These are phyloP conservation scores for Thermoascus crustaceus DNA, from an alignment of 2,329 filamentous ascomycete genomes.

Conservation along the genomic window DNA sequence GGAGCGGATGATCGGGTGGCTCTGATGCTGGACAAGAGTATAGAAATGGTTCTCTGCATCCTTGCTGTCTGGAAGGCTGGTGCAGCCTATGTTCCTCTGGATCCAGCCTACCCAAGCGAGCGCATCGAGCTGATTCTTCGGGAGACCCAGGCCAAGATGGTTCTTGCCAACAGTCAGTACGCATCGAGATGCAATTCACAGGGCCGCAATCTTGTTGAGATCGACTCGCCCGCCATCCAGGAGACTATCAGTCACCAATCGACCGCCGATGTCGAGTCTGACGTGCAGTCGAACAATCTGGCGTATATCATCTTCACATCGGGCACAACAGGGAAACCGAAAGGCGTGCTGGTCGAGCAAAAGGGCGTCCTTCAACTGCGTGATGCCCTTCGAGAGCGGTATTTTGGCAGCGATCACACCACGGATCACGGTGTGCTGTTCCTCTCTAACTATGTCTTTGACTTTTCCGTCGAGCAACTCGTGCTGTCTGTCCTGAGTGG, in stretches of 20 bases:
- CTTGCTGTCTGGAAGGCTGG: constrained; percentile 1
- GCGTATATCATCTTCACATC: constrained; percentile 14
- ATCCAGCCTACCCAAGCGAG: not conserved
- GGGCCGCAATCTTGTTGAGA: not conserved
- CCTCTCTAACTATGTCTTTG: not conserved
- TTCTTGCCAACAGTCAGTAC: not conserved
- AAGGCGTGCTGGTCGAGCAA: constrained; percentile 12
- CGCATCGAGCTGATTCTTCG: not conserved
- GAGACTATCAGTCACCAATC: not conserved
- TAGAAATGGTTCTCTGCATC: not conserved
- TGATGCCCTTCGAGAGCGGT: not conserved
- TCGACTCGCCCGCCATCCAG: not conserved
- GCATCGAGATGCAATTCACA: not conserved
- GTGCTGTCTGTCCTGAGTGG: not conserved
- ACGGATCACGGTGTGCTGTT: not conserved
- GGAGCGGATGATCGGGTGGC: not conserved
- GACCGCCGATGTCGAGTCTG: not conserved
- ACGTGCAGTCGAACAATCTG: not conserved
- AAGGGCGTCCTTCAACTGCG: not conserved
- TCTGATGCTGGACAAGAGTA: constrained; percentile 1
- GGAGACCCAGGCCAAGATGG: not conserved
- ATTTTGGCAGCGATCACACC: not conserved
- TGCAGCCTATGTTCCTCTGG: constrained; percentile 1
- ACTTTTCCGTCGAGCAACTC: not conserved
- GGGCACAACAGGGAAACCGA: constrained; percentile 12